phyloP scores from a whole-genome alignment of 225 moss, liverwort and hornwort species.

The Physcomitrellopsis africana region DNA sequence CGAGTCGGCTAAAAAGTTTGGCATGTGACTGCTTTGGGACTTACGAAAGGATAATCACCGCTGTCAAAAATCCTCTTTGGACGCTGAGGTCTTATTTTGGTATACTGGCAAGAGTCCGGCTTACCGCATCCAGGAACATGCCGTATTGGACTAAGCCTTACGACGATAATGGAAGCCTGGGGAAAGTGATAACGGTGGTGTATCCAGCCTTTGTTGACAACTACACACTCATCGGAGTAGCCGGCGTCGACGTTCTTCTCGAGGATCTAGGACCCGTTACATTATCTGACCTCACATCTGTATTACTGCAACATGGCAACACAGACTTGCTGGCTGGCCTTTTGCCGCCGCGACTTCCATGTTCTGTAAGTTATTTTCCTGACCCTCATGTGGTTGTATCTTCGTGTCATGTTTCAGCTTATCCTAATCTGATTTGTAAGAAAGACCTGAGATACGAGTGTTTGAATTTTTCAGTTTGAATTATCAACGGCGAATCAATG shows the following conservation, averaged over 20 bases:
- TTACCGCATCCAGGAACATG: too few species aligned
- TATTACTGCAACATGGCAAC: background rate
- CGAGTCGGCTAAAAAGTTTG: background rate
- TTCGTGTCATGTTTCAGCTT: background rate
- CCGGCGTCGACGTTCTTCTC: slow-evolving; percentile 29
- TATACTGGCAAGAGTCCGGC: too few species aligned
- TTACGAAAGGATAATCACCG: slow-evolving; percentile 20
- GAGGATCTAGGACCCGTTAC: slow-evolving; percentile 24
- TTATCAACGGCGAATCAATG: slow-evolving; percentile 23
- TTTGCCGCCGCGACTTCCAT: slow-evolving; percentile 7
- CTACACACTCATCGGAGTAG: slow-evolving; percentile 31
- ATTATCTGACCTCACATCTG: slow-evolving; percentile 4
- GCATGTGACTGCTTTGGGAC: slow-evolving; percentile 22
- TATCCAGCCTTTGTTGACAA: slow-evolving; percentile 32
- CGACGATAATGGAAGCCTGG: slow-evolving; percentile 18
- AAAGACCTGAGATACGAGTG: too few species aligned
- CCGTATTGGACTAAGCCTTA: background rate
- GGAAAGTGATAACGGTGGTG: slow-evolving; percentile 25
- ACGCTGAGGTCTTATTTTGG: too few species aligned
- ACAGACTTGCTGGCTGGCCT: slow-evolving; percentile 2
- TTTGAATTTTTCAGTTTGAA: background rate
- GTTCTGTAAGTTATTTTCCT: background rate
- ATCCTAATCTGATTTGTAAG: too few species aligned
- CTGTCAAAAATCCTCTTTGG: too few species aligned
- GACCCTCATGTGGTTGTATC: background rate